Evolutionary conservation across 2,329 filamentous ascomycete genomes (phyloP), one percentile per base, ranked within the genome.

Genomic region (Colletotrichum lini): DNA sequence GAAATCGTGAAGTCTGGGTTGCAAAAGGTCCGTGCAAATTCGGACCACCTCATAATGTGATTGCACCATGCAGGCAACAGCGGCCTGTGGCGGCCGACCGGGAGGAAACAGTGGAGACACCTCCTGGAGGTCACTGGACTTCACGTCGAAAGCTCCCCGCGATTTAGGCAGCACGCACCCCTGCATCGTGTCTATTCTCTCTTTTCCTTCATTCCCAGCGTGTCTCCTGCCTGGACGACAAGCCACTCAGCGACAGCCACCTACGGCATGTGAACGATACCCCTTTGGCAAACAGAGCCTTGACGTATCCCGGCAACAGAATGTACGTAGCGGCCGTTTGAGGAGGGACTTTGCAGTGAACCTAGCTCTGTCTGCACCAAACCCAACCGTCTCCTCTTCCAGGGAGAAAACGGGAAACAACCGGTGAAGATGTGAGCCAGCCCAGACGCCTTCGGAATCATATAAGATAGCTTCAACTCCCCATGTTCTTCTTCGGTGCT

Each of bases 81-180:
- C 53, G 53, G 52, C 40, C 65, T 63, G 12, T 59, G 44, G 58
- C 65, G 65, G 69, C 12, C 42, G 16, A 58, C 47, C 53, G 44
- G 65, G 52, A n/a, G 12, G 13, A 42, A 57, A 35, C 15, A 56
- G 52, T 47, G 65, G 69, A 18, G 54, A 44, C 38, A 10, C n/a
- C n/a, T n/a, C 21, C 30, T 40, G 42, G 42, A 62, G 65, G 57
- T 72, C 72, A 72, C 69, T 61, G 50, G 72, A 73, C 68, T 63
- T 72, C 72, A 69, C 40, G 72, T 72, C 60, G 21, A 68, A 30
- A 26, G 21, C 23, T 44, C 54, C 42, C 60, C 54, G 38, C 68
- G 45, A 13, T 66, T 65, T 67, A 72, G 72, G 72, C 72, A 73
- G 66, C 60, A 73, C 12, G 44, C 64, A 60, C 67, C 72, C 69